These are phyloP conservation scores for Dipsacomyces acuminosporus DNA, from an alignment of 371 early-diverging fungal genomes.

Conservation along the genomic window DNA sequence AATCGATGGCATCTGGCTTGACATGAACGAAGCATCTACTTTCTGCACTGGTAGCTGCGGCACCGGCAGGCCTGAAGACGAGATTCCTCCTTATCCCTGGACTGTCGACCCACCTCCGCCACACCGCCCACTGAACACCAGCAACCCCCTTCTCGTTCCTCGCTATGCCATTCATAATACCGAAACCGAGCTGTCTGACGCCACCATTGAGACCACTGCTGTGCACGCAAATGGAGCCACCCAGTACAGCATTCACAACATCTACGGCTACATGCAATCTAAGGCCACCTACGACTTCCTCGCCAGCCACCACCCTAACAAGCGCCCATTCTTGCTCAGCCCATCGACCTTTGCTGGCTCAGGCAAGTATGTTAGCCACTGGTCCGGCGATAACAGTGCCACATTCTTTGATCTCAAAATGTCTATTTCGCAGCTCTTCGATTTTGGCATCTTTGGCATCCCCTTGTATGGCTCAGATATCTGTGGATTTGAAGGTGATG, in stretches of 20 bases:
- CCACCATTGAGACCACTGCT: slow-evolving; percentile 56
- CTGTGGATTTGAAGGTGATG: slow-evolving; percentile 55
- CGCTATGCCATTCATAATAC: slow-evolving; percentile 53
- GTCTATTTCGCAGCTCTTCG: slow-evolving; percentile 54
- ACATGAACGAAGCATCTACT: slow-evolving; percentile 59
- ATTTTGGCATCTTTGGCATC: slow-evolving; percentile 62
- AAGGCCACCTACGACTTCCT: slow-evolving; percentile 53
- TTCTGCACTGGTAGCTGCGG: slow-evolving; percentile 54
- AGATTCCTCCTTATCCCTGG: slow-evolving; percentile 33
- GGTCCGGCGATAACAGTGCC: slow-evolving; percentile 56
- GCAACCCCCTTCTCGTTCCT: slow-evolving; percentile 40
- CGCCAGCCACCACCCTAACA: slow-evolving; percentile 35
- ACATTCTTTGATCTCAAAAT: slow-evolving; percentile 50
- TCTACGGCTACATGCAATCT: slow-evolving; percentile 63
- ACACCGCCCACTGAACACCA: slow-evolving; percentile 16
- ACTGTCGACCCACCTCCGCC: slow-evolving; percentile 13
- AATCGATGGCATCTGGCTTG: slow-evolving; percentile 61
- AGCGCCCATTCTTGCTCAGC: slow-evolving; percentile 59
- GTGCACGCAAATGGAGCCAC: slow-evolving; percentile 50
- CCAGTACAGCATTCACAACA: slow-evolving; percentile 63
- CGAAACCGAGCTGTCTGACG: slow-evolving; percentile 45
- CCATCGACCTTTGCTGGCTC: slow-evolving; percentile 61
- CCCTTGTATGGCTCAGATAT: slow-evolving; percentile 61
- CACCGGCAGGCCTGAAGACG: slow-evolving; percentile 15
- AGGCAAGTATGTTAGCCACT: slow-evolving; percentile 57